Percentiles rank a stretch among this genome's conserved stretches.
phyloP scores from a whole-genome alignment of 441 rosid species.

The Rhodomyrtus psidioides region DNA sequence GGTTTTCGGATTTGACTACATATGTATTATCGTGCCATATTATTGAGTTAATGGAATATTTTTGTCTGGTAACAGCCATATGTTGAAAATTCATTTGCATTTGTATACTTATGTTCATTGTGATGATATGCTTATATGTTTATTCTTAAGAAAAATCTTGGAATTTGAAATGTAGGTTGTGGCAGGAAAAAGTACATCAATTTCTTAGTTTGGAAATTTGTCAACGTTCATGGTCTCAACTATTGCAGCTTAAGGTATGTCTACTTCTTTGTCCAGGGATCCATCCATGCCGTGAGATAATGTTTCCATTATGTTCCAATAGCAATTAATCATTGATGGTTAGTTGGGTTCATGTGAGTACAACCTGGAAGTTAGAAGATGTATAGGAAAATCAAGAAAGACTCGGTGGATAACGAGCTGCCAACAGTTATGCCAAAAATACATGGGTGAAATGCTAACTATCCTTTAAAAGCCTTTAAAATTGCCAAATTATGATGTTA shows the following conservation, averaged over 20 bases:
- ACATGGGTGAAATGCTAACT: neutral
- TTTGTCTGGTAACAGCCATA: neutral
- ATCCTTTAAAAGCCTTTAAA: neutral
- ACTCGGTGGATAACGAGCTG: neutral
- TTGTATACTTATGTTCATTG: neutral
- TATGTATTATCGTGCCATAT: neutral
- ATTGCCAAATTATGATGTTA: neutral
- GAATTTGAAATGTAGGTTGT: constrained; percentile 32
- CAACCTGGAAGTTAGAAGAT: neutral
- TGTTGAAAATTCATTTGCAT: neutral
- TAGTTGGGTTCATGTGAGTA: neutral
- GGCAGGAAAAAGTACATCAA: constrained; percentile 44
- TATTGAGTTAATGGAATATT: neutral
- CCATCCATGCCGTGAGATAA: neutral
- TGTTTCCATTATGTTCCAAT: neutral
- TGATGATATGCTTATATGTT: neutral
- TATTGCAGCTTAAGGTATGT: constrained; percentile 50
- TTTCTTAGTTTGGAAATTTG: constrained; percentile 25
- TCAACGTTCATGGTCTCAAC: constrained; percentile 36
- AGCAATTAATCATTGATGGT: neutral
- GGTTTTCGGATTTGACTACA: neutral
- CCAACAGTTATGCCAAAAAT: neutral
- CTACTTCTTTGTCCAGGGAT: neutral
- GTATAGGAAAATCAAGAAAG: neutral
- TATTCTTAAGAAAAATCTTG: neutral